Evolutionary conservation across 139 green algal species (phyloP), one percentile per base, ranked within the genome.

Genomic region (Haematococcus lacustris): DNA sequence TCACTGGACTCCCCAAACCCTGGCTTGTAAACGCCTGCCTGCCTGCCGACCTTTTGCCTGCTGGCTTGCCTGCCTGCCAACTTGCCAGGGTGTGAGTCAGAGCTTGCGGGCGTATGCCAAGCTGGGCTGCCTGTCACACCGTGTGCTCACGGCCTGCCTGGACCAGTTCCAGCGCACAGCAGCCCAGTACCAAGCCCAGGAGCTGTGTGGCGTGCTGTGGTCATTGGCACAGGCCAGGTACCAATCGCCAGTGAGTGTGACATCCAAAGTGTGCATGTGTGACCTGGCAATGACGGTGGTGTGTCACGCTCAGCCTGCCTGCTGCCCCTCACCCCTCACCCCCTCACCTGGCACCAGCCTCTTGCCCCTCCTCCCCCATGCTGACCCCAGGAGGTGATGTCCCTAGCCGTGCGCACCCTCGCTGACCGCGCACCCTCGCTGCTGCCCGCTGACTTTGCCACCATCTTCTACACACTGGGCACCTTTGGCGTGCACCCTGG

Each of bases 201-300:
- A 84, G 62, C 37, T 47, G 3, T 71, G 66, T 50, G 80, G 80
- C 71, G n/a, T 84, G 69, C 38, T 80, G 70, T 80, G 70, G 74
- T 70, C 73, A 4, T 50, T 73, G 23, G 69, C 74, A 28, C 57
- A 59, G 13, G 64, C 75, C 33, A 32, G 78, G 7, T 73, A 76
- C 75, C 75, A 80, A 63, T 70, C 74, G 13, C 21, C 50, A 38
- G 64, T 70, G 37, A 51, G 64, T 21, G 13, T 57, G 47, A n/a
- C 21, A 13, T 57, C 13, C 47, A n/a, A n/a, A 57, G 47, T 57
- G 21, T 57, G 47, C 13, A n/a, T 21, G n/a, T n/a, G n/a, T n/a
- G n/a, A n/a, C n/a, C n/a, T n/a, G n/a, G n/a, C n/a, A n/a, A n/a
- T n/a, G n/a, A 13, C 13, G 47, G n/a, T n/a, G n/a, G n/a, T n/a